Evolutionary conservation across 2,329 filamentous ascomycete species (phyloP), one percentile per base, ranked within the genome.

Genomic region (Lasiodiplodia sp.): DNA sequence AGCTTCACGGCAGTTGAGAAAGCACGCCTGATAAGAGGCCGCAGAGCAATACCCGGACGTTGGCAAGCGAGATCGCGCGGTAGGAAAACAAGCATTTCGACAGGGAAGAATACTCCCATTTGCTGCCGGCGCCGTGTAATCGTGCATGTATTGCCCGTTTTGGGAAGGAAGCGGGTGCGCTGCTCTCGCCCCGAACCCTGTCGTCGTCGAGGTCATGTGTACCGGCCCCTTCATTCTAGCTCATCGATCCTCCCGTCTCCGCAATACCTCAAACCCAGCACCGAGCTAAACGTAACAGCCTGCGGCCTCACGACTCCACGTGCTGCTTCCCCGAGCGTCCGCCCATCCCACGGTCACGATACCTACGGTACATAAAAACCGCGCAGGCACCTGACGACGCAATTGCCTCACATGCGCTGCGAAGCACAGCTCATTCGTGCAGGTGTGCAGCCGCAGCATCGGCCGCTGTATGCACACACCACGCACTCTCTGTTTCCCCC

Each of bases 101-200:
- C 16, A 56, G 31, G 31, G 44, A 21, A 57, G 16, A 31, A 31
- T 52, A n/a, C 60, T 52, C 44, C 31, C 37, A 64, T 64, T 52
- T 64, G 60, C 60, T 31, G 44, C 60, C 31, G 31, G 31, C 31
- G 44, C 25, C 31, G 14, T 38, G 60, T 38, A 52, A 49, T 64
- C n/a, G 31, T 47, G 44, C 44, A 47, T 49, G 60, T 52, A 51
- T 64, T 64, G 60, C 60, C 31, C 5, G 28, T 34, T 64, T 64
- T 23, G 60, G 58, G 47, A 64, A 49, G 60, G 38, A n/a, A 47
- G 7, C 53, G 25, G 58, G 58, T 23, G 57, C 57, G 44, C 37
- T 62, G 23, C 37, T 47, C 40, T 28, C 21, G 57, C 53, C 56
- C 40, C 56, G 56, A 37, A 40, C 56, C 56, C 56, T 60, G 60